These are phyloP conservation scores for Basipetospora sp. DNA, from an alignment of 2,329 filamentous ascomycete genomes.

Conservation along the genomic window DNA sequence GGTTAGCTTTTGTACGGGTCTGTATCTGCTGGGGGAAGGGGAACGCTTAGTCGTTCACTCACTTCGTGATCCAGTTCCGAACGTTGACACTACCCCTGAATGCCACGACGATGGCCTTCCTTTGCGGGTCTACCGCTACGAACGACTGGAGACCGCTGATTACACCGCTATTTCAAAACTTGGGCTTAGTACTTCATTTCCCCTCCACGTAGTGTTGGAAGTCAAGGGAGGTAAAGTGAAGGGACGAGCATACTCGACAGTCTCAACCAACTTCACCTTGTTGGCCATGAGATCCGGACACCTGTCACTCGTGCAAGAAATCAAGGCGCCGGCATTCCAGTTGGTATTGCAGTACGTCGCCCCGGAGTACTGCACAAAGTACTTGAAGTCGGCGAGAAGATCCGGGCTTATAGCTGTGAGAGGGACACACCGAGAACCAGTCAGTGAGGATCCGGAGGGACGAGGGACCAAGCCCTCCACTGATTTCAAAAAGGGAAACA, in stretches of 20 bases:
- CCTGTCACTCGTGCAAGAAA: slow-evolving; percentile 27
- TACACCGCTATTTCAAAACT: too few relatives aligned
- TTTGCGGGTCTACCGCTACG: slow-evolving; percentile 32
- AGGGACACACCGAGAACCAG: too few relatives aligned
- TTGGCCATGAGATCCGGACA: slow-evolving; percentile 31
- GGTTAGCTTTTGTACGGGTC: too few relatives aligned
- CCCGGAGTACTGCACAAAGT: slow-evolving; percentile 36
- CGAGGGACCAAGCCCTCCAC: too few relatives aligned
- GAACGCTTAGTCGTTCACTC: too few relatives aligned
- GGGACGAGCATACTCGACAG: slow-evolving; percentile 27
- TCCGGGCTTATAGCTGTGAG: too few relatives aligned
- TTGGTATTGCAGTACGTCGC: slow-evolving; percentile 40
- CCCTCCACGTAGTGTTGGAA: too few relatives aligned
- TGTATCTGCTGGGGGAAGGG: not conserved
- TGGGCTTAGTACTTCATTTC: too few relatives aligned
- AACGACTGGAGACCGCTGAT: not conserved
- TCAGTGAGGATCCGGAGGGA: too few relatives aligned
- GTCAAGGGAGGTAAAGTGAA: too few relatives aligned
- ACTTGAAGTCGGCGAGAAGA: slow-evolving; percentile 27
- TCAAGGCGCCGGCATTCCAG: slow-evolving; percentile 19
- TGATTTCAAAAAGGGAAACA: too few relatives aligned
- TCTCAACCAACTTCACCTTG: slow-evolving; percentile 27
- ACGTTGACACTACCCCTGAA: slow-evolving; percentile 44
- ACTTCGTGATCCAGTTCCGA: slow-evolving; percentile 47
- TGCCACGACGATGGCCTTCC: slow-evolving; percentile 41